Evolutionary conservation across 75 land plant genomes (phyloP).

Genomic region (Picea sitchensis): DNA sequence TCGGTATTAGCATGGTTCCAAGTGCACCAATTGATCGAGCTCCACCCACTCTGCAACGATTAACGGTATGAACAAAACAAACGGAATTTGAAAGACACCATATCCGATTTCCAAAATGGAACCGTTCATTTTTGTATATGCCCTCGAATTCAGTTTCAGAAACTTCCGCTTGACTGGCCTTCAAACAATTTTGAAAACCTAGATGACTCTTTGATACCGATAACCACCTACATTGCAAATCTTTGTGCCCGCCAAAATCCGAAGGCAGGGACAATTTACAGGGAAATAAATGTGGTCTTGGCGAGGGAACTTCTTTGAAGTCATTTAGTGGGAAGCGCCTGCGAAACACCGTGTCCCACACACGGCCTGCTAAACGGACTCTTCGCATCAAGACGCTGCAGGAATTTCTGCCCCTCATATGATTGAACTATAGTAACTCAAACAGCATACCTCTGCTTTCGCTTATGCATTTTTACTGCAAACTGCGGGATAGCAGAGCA

Average conservation of each 20-base stretch:
- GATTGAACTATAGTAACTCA: not conserved
- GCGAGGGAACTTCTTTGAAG: not conserved
- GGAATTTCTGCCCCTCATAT: constrained; percentile 2
- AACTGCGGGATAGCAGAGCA: too few relatives aligned
- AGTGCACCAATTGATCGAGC: not conserved
- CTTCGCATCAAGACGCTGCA: not conserved
- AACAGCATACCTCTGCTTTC: too few relatives aligned
- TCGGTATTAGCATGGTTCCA: not conserved
- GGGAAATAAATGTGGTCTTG: not conserved
- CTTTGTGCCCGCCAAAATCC: not conserved
- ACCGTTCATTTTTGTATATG: not conserved
- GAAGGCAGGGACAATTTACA: not conserved
- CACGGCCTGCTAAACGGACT: not conserved
- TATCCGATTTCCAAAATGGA: not conserved
- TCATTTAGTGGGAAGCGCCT: not conserved
- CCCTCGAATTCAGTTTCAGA: not conserved
- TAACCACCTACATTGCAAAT: not conserved
- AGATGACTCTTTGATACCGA: not conserved
- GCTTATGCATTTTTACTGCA: too few relatives aligned
- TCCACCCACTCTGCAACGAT: not conserved
- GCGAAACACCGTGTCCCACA: not conserved
- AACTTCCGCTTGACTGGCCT: not conserved
- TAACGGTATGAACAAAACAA: not conserved
- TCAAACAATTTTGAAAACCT: not conserved
- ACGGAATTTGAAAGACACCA: not conserved